These are phyloP conservation scores for Meredithiella fracta DNA, from an alignment of 2,329 filamentous ascomycete species.

Conservation along the genomic window DNA sequence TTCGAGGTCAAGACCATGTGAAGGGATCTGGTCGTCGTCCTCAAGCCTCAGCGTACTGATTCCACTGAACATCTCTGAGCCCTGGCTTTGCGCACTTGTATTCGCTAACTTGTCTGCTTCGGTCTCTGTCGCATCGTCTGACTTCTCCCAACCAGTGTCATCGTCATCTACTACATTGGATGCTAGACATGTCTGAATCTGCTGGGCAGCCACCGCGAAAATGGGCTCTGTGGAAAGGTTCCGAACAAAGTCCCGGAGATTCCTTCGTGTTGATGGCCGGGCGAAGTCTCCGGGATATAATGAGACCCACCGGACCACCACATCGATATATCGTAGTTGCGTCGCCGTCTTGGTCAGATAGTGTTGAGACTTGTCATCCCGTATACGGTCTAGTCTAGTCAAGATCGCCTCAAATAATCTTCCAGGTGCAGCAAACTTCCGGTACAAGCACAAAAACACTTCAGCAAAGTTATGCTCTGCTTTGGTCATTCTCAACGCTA, in stretches of 20 bases:
- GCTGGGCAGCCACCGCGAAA: slow-evolving; percentile 68
- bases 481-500: slow-evolving; percentile 66
- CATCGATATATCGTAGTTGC: slow-evolving; percentile 68
- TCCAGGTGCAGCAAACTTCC: slow-evolving; percentile 75
- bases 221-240: slow-evolving; percentile 62
- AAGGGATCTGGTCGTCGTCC: slow-evolving; percentile 20
- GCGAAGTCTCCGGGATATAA: slow-evolving; percentile 90
- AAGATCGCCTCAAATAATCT: slow-evolving; percentile 65
- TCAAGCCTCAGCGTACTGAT: slow-evolving; percentile 33
- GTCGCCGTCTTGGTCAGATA: slow-evolving; percentile 63
- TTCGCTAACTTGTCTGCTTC: slow-evolving; percentile 20
- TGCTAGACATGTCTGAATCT: slow-evolving; percentile 68
- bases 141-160: slow-evolving; percentile 80
- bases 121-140: slow-evolving; percentile 38
- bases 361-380: slow-evolving; percentile 47
- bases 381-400: slow-evolving; percentile 53
- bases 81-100: slow-evolving; percentile 14
- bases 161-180: slow-evolving; percentile 64
- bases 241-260: slow-evolving; percentile 57
- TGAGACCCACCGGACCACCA: slow-evolving; percentile 77
- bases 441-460: slow-evolving; percentile 82
- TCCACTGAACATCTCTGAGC: slow-evolving; percentile 26
- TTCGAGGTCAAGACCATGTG: slow-evolving; percentile 16
- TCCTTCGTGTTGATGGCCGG: slow-evolving; percentile 52
- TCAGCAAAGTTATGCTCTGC: slow-evolving; percentile 78